A percentile compares a stretch with the other conserved stretches of the same genome.
Evolutionary conservation across 83 land plant genomes (phyloP).

Genomic region (Larix sibirica): DNA sequence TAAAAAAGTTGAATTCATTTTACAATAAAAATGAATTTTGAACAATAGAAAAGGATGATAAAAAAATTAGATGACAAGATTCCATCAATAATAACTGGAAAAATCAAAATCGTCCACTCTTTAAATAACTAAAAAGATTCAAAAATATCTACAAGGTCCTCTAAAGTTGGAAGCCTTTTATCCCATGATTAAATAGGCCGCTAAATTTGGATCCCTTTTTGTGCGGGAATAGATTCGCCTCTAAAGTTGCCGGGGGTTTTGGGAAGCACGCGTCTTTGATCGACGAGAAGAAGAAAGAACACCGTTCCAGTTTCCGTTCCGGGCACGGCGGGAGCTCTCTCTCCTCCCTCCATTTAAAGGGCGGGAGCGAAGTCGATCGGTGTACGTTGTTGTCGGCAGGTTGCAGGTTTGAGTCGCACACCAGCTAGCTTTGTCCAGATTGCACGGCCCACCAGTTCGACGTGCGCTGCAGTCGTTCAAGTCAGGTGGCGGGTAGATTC

Average conservation of each 20-base stretch:
- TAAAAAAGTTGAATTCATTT: too few relatives aligned
- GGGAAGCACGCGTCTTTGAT: too few relatives aligned
- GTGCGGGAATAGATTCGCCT: background rate
- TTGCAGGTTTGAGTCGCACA: background rate
- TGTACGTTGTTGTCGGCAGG: background rate
- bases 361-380: background rate
- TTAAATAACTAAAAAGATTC: too few relatives aligned
- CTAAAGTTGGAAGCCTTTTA: too few relatives aligned
- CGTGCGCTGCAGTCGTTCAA: background rate
- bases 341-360: background rate
- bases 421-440: background rate
- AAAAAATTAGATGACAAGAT: too few relatives aligned
- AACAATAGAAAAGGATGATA: too few relatives aligned
- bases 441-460: background rate
- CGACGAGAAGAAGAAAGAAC: too few relatives aligned
- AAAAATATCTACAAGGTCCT: too few relatives aligned
- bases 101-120: too few relatives aligned
- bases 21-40: too few relatives aligned
- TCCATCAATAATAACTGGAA: too few relatives aligned
- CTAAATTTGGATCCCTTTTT: background rate
- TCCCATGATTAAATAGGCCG: too few relatives aligned
- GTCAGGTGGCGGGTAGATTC: background rate
- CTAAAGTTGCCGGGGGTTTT: background rate
- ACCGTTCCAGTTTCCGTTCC: background rate
- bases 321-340: background rate